phyloP scores from a whole-genome alignment of 2,329 filamentous ascomycete species.

The Cytospora paraplurivora region DNA sequence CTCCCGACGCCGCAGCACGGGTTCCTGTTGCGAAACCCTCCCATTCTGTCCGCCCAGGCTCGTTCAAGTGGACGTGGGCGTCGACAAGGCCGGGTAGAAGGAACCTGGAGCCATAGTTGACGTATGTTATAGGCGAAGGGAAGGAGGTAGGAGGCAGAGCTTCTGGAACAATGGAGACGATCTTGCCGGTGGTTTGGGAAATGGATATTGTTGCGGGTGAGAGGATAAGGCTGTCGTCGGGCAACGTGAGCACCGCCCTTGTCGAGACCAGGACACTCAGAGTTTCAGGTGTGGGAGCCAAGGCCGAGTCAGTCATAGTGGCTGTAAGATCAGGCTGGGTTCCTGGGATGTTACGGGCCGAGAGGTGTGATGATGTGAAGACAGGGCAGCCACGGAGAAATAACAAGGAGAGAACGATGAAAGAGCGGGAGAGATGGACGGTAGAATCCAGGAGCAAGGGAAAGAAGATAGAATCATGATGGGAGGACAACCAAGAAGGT shows the following conservation, averaged over 20 bases:
- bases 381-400: constrained; percentile 6
- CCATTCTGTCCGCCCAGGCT: constrained; percentile 96
- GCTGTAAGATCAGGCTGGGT: constrained; percentile 9
- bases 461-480: constrained; percentile 8
- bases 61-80: constrained; percentile 96
- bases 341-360: background rate
- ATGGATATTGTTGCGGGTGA: constrained; percentile 83
- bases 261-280: constrained; percentile 81
- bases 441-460: background rate
- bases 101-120: constrained; percentile 81
- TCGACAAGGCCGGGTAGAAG: constrained; percentile 91
- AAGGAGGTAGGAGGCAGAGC: constrained; percentile 78
- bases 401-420: background rate
- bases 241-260: constrained; percentile 76
- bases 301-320: constrained; percentile 38
- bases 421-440: background rate
- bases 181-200: constrained; percentile 79
- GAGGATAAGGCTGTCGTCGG: constrained; percentile 61
- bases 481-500: background rate
- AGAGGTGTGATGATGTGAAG: constrained; percentile 5
- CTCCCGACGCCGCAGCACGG: constrained; percentile 88
- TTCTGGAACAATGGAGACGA: constrained; percentile 71
- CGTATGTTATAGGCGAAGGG: constrained; percentile 70
- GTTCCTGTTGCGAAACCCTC: constrained; percentile 97
- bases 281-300: constrained; percentile 37